Conservation (phyloP, 2,329 filamentous ascomycete genomes). For the Penicillium occitanis region DNA sequence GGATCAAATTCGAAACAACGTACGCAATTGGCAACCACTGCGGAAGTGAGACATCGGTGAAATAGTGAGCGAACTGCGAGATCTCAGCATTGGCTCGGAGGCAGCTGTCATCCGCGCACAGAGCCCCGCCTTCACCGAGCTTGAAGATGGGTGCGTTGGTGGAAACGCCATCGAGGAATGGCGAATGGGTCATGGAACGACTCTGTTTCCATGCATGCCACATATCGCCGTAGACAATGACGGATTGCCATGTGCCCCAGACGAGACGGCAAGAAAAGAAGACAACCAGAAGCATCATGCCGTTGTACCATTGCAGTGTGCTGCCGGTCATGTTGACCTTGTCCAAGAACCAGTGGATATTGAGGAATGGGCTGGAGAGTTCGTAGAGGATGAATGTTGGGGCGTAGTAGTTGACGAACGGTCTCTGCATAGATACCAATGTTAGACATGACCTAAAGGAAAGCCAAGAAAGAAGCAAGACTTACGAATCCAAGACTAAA, state of each 20-base stretch:
- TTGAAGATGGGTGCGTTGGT: conserved; percentile 39
- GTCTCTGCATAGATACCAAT: conserved; percentile 47
- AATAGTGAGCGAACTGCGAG: conserved; percentile 49
- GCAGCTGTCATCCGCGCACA: conserved; percentile 42
- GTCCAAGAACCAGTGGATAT: conserved; percentile 70
- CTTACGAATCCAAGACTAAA: conserved; percentile 65
- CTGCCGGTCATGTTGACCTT: conserved; percentile 65
- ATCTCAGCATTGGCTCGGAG: conserved; percentile 47
- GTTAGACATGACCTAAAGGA: too few species aligned
- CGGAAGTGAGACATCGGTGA: conserved; percentile 46
- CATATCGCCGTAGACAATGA: conserved; percentile 61
- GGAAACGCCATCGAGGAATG: conserved; percentile 31
- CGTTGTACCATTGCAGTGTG: conserved; percentile 62
- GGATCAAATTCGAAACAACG: conserved; percentile 57
- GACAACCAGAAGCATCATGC: conserved; percentile 56
- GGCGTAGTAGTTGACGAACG: conserved; percentile 65
- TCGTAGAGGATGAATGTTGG: conserved; percentile 68
- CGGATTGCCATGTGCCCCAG: conserved; percentile 62
- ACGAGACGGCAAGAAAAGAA: conserved; percentile 64
- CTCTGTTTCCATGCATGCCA: conserved; percentile 52
- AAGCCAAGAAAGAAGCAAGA: conserved; percentile 24
- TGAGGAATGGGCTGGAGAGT: conserved; percentile 64
- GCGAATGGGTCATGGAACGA: conserved; percentile 33
- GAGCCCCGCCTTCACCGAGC: conserved; percentile 31
- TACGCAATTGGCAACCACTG: conserved; percentile 61